These are phyloP conservation scores for Mimosa pudica DNA, from an alignment of 306 rosid species.

Conservation along the genomic window DNA sequence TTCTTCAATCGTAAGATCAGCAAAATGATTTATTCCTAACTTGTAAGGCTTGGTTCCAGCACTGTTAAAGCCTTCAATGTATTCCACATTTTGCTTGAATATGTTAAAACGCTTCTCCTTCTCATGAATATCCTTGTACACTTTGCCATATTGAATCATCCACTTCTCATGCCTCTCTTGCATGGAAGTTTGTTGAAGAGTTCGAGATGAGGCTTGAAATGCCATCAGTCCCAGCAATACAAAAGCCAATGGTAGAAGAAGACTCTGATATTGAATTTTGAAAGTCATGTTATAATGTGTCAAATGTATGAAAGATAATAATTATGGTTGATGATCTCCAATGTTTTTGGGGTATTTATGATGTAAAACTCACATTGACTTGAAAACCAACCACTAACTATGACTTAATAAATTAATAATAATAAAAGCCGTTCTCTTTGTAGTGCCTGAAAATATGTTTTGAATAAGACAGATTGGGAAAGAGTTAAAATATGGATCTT, in stretches of 20 bases:
- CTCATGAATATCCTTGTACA: not conserved
- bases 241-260: not conserved
- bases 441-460: not conserved
- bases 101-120: constrained; percentile 2
- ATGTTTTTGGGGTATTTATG: not conserved
- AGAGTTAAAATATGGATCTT: not conserved
- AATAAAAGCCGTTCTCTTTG: not conserved
- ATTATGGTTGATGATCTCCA: not conserved
- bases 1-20: not conserved
- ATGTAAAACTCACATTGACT: not conserved
- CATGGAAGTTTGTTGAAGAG: not conserved
- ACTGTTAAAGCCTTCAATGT: not conserved
- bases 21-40: not conserved
- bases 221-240: not conserved
- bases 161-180: not conserved
- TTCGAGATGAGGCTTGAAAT: not conserved
- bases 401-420: not conserved
- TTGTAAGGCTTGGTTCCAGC: not conserved
- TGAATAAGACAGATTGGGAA: not conserved
- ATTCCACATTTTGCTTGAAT: not conserved
- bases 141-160: not conserved
- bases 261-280: not conserved
- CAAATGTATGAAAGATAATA: not conserved
- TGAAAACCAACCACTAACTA: not conserved
- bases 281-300: not conserved